phyloP scores from a whole-genome alignment of 2,329 filamentous ascomycete genomes.

The Bipolaris sorokiniana region DNA sequence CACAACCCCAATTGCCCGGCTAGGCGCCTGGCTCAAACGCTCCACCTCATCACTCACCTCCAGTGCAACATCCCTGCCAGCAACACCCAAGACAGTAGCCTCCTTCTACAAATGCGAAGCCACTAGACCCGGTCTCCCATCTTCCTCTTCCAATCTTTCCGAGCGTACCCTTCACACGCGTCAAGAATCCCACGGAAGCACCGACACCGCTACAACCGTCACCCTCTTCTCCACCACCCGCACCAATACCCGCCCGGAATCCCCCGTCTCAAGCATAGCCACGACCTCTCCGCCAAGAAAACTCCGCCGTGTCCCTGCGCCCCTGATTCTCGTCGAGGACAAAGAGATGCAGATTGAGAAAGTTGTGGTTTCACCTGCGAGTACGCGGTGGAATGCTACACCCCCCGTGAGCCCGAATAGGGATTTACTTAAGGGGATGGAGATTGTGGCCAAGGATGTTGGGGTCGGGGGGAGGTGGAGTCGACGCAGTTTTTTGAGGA shows the following conservation, averaged over 20 bases:
- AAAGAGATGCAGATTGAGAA: constrained; percentile 32
- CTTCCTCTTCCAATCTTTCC: no score
- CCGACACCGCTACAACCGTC: constrained; percentile 39
- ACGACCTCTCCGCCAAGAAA: constrained; percentile 25
- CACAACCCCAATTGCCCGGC: constrained; percentile 42
- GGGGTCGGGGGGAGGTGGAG: constrained; percentile 5
- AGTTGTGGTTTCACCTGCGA: background rate
- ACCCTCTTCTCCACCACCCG: constrained; percentile 36
- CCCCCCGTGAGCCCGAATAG: constrained; percentile 39
- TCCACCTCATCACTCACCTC: constrained; percentile 35
- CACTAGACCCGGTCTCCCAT: no score
- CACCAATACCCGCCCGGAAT: constrained; percentile 10
- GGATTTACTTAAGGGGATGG: constrained; percentile 40
- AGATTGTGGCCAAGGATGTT: constrained; percentile 32
- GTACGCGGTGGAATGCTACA: constrained; percentile 25
- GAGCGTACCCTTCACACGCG: constrained; percentile 32
- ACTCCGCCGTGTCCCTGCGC: constrained; percentile 37
- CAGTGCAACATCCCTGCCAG: constrained; percentile 8
- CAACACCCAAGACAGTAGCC: constrained; percentile 16
- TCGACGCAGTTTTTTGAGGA: constrained; percentile 5
- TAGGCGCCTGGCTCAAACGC: constrained; percentile 47
- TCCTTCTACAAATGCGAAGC: constrained; percentile 43
- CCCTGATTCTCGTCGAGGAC: constrained; percentile 33
- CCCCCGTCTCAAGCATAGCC: constrained; percentile 1
- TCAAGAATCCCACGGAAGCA: constrained; percentile 38